Conservation (phyloP, 345 rosid genomes). For the Lumnitzera racemosa region DNA sequence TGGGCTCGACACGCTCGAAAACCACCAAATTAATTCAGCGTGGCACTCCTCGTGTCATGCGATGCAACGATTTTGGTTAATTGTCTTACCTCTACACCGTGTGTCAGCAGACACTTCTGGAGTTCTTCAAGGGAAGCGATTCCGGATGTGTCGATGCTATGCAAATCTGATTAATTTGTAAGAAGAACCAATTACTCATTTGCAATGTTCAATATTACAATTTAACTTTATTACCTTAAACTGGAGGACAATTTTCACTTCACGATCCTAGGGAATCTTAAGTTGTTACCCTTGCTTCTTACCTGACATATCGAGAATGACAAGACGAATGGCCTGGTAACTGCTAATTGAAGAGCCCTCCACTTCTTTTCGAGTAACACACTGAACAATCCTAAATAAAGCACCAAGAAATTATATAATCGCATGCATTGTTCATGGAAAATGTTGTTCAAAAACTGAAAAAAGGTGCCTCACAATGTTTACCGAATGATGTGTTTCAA, state of each 20-base stretch:
- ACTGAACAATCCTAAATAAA: slow-evolving; percentile 23
- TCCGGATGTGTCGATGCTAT: slow-evolving; percentile 75
- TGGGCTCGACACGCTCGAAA: no score
- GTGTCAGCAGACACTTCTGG: slow-evolving; percentile 34
- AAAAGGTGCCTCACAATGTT: no score
- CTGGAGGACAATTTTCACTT: no score
- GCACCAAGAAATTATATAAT: background rate
- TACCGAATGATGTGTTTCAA: no score
- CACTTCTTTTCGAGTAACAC: slow-evolving; percentile 33
- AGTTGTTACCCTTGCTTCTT: slow-evolving; percentile 13
- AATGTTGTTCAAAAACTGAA: no score
- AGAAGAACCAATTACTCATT: background rate
- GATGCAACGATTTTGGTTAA: background rate
- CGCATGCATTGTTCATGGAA: no score
- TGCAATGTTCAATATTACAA: no score
- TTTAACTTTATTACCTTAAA: no score
- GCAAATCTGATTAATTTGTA: slow-evolving; percentile 33
- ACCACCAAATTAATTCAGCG: no score
- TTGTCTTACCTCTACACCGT: slow-evolving; percentile 46
- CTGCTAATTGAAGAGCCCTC: slow-evolving; percentile 18
- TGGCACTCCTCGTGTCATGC: background rate
- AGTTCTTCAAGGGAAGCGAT: slow-evolving; percentile 67
- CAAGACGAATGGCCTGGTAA: slow-evolving; percentile 32
- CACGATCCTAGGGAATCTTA: no score
- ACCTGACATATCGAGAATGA: slow-evolving; percentile 87